phyloP scores from a whole-genome alignment of 2,329 filamentous ascomycete genomes.

The Aspergillus eucalypticola region DNA sequence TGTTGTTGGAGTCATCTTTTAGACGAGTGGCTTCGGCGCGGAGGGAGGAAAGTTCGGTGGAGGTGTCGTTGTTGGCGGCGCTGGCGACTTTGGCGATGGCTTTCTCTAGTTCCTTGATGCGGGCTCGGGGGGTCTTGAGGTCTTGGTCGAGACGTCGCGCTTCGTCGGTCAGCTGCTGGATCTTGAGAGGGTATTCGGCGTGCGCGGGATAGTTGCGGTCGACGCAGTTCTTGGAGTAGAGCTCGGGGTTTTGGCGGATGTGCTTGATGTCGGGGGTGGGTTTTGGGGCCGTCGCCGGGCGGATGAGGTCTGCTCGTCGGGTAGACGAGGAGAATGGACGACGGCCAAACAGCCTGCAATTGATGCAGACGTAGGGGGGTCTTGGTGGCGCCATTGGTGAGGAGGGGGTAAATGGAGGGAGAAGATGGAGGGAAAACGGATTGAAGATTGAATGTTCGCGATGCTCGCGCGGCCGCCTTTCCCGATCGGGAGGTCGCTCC shows the following conservation, averaged over 20 bases:
- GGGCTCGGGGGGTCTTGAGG: conserved; percentile 43
- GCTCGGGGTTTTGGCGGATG: conserved; percentile 79
- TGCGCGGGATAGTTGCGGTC: conserved; percentile 76
- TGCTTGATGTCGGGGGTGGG: conserved; percentile 80
- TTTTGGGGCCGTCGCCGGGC: conserved; percentile 74
- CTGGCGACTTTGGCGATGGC: conserved; percentile 39
- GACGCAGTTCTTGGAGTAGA: conserved; percentile 79
- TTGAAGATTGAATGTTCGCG: background rate
- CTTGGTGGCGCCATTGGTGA: conserved; percentile 27
- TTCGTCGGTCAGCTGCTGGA: conserved; percentile 46
- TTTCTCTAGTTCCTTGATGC: conserved; percentile 47
- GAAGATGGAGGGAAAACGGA: conserved; percentile 5
- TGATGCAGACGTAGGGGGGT: conserved; percentile 36
- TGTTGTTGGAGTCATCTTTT: conserved; percentile 38
- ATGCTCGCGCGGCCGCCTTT: conserved; percentile 10
- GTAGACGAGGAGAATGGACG: conserved; percentile 20
- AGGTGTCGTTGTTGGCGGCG: conserved; percentile 12
- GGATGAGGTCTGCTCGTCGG: conserved; percentile 33
- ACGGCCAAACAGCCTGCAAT: conserved; percentile 30
- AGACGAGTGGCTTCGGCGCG: conserved; percentile 42
- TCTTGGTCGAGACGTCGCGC: conserved; percentile 41
- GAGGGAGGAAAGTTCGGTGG: conserved; percentile 29
- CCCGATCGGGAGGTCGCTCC: conserved; percentile 11
- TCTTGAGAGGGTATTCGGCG: conserved; percentile 54
- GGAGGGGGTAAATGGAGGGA: background rate